Base-by-base conservation (phyloP, 805 yeast species). In the Wickerhamomyces subpelliculosus region DNA sequence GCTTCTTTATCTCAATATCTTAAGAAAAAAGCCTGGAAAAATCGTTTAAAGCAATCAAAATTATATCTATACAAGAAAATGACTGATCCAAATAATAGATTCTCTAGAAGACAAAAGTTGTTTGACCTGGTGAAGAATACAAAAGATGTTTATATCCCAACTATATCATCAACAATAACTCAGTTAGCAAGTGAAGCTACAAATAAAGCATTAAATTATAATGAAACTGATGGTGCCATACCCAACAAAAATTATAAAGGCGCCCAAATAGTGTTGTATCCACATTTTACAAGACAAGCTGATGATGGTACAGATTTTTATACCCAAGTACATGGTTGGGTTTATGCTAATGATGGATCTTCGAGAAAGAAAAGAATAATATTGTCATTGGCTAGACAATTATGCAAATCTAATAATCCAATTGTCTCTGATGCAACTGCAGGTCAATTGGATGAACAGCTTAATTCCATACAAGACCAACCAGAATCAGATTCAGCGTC, bases 261-360 rank as follows among this genome's bases (percentile, higher is more conserved):
- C 46, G 78, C 87, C 23, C 61, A 71, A 14, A 68, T 86, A n/a
- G 57, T 75, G 2, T 58, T 81, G 28, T 79, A 74, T 47, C 82
- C 81, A 18, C 70, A 80, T 4, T 80, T 70, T 55, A 67, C 78
- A 0, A 59, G 74, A 7, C 40, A 45, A 10, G 45, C 51, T 12
- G 50, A 44, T 16, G 55, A 50, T 10, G 57, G 54, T 13, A 51
- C 51, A 8, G 67, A 64, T 36, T 75, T 65, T 45, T 72, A 72
- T 28, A 73, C 82, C 2, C 76, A 77, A 26, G 75, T 89, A 3
- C 69, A 84, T 32, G 96, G 96, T 7, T 75, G 84, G 72, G 68
- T 75, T 10, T 70, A 52, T 37, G 68, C 84, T 30, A 86, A 88
- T 0, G 94, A 94, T 1, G 64, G 72, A 8, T 72, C 78, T 67